Base-by-base conservation (phyloP, 2,329 filamentous ascomycete species). In the Parastagonospora avenae region DNA sequence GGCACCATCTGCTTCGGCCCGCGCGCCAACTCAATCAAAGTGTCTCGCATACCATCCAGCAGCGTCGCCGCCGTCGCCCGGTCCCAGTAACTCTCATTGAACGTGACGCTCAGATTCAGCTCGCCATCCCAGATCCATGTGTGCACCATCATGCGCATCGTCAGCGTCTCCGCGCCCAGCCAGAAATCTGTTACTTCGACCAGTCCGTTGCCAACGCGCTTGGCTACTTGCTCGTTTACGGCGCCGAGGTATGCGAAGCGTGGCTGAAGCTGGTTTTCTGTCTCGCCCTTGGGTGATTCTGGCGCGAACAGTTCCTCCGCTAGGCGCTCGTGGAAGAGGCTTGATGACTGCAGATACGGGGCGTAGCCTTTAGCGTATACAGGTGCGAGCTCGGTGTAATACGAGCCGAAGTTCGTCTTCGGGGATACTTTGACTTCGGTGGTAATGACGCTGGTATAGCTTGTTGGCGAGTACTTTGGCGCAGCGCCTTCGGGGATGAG, bases 81-180 rank as follows among this genome's bases (percentile, higher is more conserved):
- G 6, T 58, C 54, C 62, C 62, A 65, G 41, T 51, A 65, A 36
- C 51, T 64, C 45, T 65, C 59, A 30, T 65, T 65, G 28, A 52
- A 65, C 15, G 57, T 62, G 31, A 57, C 52, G 29, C 60, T 63
- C 12, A 59, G 61, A 14, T 57, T 49, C 8, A 63, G 52, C 39
- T 61, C 43, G 16, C 46, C 55, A 14, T 65, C 52, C 48, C 53
- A 64, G 10, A 64, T 51, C 62, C 62, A 65, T 1, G 54, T 53
- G 39, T 65, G 62, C 30, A 65, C 62, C 59, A 65, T 64, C 52
- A 55, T 63, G 12, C 61, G 47, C 55, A 55, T 58, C n/a, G 59
- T 60, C 36, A 65, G 46, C 4, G 55, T 62, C 42, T 65, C 62
- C 1, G 52, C 57, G 7, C 62, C 62, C 12, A 65, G 37, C 62